These are phyloP conservation scores for Acanthamoeba healyi DNA, from an alignment of 208 protist species.

Conservation along the genomic window DNA sequence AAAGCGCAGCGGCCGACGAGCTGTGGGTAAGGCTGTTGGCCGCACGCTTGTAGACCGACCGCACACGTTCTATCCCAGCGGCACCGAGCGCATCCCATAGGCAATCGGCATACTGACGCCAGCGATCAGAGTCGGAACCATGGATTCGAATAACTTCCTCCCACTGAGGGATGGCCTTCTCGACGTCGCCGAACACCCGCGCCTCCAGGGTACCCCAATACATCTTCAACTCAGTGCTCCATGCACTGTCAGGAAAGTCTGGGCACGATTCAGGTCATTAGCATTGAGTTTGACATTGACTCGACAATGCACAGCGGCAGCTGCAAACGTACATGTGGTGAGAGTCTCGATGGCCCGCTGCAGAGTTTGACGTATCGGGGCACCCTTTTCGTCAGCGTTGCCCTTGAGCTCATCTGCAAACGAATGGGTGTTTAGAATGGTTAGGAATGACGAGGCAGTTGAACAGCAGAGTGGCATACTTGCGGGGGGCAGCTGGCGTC, in stretches of 20 bases:
- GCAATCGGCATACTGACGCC: constrained; percentile 32
- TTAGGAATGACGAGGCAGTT: background rate
- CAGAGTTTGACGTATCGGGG: background rate
- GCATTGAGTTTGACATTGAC: no score
- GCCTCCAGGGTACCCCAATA: constrained; percentile 64
- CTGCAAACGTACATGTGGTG: constrained; percentile 40
- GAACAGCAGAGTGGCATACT: background rate
- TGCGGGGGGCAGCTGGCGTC: background rate
- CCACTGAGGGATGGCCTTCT: constrained; percentile 40
- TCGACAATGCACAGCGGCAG: no score
- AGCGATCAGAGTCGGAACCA: background rate
- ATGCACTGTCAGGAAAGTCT: constrained; percentile 43
- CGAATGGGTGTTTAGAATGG: background rate
- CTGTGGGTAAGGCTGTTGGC: constrained; percentile 21
- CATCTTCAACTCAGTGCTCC: background rate
- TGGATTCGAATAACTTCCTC: background rate
- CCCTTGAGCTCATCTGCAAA: background rate
- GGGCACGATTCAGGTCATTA: no score
- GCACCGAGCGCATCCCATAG: background rate
- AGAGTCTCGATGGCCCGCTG: constrained; percentile 40
- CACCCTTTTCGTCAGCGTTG: background rate
- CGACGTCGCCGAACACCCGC: background rate
- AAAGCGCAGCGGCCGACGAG: background rate
- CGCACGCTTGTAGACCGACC: constrained; percentile 40
- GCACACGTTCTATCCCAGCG: background rate